These are phyloP conservation scores for Didymella pinodella DNA, from an alignment of 2,329 filamentous ascomycete species.

Conservation along the genomic window DNA sequence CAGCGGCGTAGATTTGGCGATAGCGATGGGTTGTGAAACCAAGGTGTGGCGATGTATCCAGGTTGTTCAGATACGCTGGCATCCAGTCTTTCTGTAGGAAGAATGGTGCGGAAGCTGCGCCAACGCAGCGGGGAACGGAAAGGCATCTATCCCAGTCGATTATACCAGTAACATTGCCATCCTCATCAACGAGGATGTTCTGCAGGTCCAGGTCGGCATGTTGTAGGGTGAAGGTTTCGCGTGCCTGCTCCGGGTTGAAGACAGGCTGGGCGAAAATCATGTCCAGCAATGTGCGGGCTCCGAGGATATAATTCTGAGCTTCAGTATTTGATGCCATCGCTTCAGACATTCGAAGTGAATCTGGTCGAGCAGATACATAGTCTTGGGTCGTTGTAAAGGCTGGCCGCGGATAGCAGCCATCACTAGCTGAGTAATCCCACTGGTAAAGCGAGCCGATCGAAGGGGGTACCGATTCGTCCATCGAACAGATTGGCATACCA, in stretches of 20 bases:
- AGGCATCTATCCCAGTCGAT: slow-evolving; percentile 32
- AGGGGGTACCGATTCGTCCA: neutral
- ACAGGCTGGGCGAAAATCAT: slow-evolving; percentile 9
- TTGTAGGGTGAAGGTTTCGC: slow-evolving; percentile 31
- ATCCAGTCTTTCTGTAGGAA: slow-evolving; percentile 27
- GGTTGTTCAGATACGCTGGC: slow-evolving; percentile 1
- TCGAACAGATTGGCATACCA: slow-evolving; percentile 20
- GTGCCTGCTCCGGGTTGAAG: neutral
- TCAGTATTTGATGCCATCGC: neutral
- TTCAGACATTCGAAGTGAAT: neutral
- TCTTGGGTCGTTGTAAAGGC: neutral
- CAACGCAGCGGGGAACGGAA: slow-evolving; percentile 26
- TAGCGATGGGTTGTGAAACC: slow-evolving; percentile 20
- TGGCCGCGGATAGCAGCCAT: neutral
- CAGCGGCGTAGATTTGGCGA: slow-evolving; percentile 24
- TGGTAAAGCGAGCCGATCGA: neutral
- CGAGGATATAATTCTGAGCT: neutral
- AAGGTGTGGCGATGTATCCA: neutral
- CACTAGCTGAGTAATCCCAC: neutral
- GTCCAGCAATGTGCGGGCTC: neutral
- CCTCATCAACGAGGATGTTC: slow-evolving; percentile 33
- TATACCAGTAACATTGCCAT: slow-evolving; percentile 33
- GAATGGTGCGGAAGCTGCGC: slow-evolving; percentile 21
- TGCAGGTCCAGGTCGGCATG: slow-evolving; percentile 37
- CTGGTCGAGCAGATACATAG: neutral